A percentile compares a stretch with the other conserved stretches of the same genome.
These are phyloP conservation scores for Annulohypoxylon maeteangense DNA, from an alignment of 495 filamentous ascomycete species.

Conservation along the genomic window DNA sequence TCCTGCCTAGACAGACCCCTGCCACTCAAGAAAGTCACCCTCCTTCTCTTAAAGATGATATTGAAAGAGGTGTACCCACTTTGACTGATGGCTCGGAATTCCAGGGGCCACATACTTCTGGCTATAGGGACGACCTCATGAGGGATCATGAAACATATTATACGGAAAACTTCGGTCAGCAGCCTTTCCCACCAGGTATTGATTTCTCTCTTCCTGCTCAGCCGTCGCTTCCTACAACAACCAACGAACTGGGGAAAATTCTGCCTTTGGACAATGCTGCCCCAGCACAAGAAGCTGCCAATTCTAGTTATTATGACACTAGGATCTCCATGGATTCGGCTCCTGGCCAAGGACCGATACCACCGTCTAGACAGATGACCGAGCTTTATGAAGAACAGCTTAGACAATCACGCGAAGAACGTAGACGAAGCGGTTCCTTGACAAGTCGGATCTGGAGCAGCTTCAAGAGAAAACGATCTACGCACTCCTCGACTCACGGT, in stretches of 20 bases:
- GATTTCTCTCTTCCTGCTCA: constrained; percentile 44
- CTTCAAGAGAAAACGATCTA: constrained; percentile 47
- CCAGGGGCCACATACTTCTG: constrained; percentile 27
- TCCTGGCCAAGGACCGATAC: constrained; percentile 35
- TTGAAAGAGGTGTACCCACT: constrained; percentile 28
- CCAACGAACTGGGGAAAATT: constrained; percentile 19
- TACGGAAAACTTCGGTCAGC: constrained; percentile 25
- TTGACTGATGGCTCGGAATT: constrained; percentile 21
- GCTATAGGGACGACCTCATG: constrained; percentile 34
- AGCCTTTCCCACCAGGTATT: constrained; percentile 40
- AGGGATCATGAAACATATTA: constrained; percentile 32
- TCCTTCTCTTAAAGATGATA: constrained; percentile 34
- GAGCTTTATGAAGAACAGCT: constrained; percentile 46
- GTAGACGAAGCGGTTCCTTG: constrained; percentile 42
- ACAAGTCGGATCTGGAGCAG: constrained; percentile 43
- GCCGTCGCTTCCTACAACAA: constrained; percentile 32
- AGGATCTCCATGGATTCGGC: constrained; percentile 49
- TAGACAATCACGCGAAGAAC: constrained; percentile 43
- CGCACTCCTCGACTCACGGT: constrained; percentile 38
- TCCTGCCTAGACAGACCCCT: constrained; percentile 22
- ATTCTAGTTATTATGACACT: constrained; percentile 50
- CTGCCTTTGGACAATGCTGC: constrained; percentile 36
- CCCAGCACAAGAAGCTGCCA: constrained; percentile 42
- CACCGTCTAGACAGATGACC: constrained; percentile 44
- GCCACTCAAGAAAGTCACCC: constrained; percentile 9